These are phyloP conservation scores for Schizochytrium sp. DNA, from an alignment of 108 stramenopile species.

Conservation along the genomic window DNA sequence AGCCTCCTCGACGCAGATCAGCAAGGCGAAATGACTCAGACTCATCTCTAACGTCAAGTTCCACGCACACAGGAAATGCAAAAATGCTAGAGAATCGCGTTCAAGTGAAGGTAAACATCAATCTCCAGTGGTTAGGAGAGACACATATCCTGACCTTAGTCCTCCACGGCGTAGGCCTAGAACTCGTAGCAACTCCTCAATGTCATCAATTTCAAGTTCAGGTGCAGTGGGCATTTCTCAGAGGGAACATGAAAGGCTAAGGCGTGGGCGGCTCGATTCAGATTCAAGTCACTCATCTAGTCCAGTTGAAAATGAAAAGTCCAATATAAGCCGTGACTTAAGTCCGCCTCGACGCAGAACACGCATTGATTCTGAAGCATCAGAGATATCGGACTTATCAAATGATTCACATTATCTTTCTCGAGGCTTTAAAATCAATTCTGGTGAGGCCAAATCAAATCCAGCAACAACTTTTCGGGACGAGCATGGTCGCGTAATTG, in stretches of 20 bases:
- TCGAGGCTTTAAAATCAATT: background rate
- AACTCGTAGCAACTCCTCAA: background rate
- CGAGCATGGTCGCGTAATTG: background rate
- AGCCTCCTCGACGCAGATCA: conserved; percentile 17
- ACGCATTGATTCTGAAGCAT: background rate
- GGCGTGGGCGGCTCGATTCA: no score
- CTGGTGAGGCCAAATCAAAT: background rate
- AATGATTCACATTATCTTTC: background rate
- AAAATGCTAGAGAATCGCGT: no score
- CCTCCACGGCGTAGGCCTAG: no score
- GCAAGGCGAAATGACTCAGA: background rate
- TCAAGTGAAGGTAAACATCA: no score
- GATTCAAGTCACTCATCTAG: no score
- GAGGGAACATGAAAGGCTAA: background rate
- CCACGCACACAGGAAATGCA: background rate
- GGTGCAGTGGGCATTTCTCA: background rate
- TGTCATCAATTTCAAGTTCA: background rate
- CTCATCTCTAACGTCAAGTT: background rate
- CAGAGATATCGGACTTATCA: background rate
- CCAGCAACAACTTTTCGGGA: background rate
- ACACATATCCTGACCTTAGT: no score
- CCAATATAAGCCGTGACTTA: background rate
- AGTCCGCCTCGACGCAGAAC: background rate
- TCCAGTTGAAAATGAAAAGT: no score
- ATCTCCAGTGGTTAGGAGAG: no score